phyloP scores from a whole-genome alignment of 2,329 filamentous ascomycete species.

The Tolypocladium paradoxum region DNA sequence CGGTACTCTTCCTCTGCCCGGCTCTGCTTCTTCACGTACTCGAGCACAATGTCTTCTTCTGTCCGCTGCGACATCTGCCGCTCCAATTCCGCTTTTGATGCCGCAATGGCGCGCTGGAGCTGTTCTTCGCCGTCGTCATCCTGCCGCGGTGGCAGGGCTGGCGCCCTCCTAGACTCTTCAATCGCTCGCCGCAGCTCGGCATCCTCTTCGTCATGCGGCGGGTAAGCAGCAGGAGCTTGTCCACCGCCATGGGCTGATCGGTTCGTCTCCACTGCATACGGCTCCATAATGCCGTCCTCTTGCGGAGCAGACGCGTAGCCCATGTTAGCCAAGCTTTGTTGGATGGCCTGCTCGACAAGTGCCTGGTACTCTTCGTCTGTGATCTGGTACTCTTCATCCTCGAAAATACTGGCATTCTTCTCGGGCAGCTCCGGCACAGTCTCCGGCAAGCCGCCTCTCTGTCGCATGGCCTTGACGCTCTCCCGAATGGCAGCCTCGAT shows the following conservation, averaged over 20 bases:
- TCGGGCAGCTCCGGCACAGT: slow-evolving; percentile 9
- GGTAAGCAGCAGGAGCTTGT: background rate
- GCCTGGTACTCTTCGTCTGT: slow-evolving; percentile 48
- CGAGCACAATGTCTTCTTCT: slow-evolving; percentile 64
- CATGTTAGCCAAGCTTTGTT: slow-evolving; percentile 32
- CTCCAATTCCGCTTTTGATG: slow-evolving; percentile 31
- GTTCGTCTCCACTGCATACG: slow-evolving; percentile 4
- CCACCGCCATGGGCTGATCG: background rate
- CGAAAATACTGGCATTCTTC: slow-evolving; percentile 21
- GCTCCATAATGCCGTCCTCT: slow-evolving; percentile 8
- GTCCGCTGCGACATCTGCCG: slow-evolving; percentile 32
- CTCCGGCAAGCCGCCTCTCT: slow-evolving; percentile 15
- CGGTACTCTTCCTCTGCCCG: slow-evolving; percentile 52
- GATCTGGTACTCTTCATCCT: slow-evolving; percentile 32
- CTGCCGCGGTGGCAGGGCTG: slow-evolving; percentile 9
- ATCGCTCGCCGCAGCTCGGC: slow-evolving; percentile 28
- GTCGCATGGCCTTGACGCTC: slow-evolving; percentile 48
- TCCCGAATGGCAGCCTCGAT: slow-evolving; percentile 66
- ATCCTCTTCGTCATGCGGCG: slow-evolving; percentile 16
- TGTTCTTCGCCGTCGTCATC: slow-evolving; percentile 31
- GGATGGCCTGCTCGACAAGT: slow-evolving; percentile 44
- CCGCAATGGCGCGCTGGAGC: slow-evolving; percentile 33
- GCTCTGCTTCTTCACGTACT: slow-evolving; percentile 70
- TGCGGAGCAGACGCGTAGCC: slow-evolving; percentile 6
- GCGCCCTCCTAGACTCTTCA: slow-evolving; percentile 25